A percentile compares a stretch with the other conserved stretches of the same genome.
These are phyloP conservation scores for Dioscorea cayenensis DNA, from an alignment of 116 monocot genomes.

Conservation along the genomic window DNA sequence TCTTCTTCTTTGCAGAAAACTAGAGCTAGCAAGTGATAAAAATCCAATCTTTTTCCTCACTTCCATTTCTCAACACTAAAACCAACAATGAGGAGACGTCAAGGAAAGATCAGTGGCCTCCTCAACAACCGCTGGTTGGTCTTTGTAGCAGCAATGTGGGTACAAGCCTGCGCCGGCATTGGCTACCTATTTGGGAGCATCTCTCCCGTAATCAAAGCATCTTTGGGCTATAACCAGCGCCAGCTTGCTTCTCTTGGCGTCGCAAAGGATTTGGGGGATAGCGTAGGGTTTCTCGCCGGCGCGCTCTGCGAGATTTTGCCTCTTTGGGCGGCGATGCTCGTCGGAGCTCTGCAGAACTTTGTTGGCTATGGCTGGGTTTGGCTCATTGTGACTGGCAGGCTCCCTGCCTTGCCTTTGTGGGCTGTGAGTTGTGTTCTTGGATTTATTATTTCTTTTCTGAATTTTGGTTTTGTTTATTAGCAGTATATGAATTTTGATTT, in stretches of 20 bases:
- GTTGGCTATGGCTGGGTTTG: slow-evolving; percentile 69
- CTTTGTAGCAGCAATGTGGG: slow-evolving; percentile 75
- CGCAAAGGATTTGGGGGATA: slow-evolving; percentile 74
- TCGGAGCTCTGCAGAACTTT: slow-evolving; percentile 64
- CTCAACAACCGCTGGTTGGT: slow-evolving; percentile 74
- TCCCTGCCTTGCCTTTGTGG: slow-evolving; percentile 46
- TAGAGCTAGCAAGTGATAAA: neutral
- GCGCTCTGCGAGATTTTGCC: slow-evolving; percentile 54
- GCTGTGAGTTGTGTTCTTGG: slow-evolving; percentile 41
- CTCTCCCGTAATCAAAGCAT: slow-evolving; percentile 59
- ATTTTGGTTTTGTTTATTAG: neutral
- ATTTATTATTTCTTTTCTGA: no score
- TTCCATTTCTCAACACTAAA: neutral
- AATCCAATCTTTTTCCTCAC: neutral
- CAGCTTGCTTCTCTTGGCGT: slow-evolving; percentile 61
- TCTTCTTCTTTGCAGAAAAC: no score
- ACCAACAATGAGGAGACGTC: slow-evolving; percentile 12
- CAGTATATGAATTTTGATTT: neutral
- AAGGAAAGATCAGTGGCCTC: slow-evolving; percentile 9
- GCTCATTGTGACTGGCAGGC: slow-evolving; percentile 30
- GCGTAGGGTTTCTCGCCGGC: slow-evolving; percentile 70
- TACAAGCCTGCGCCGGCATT: slow-evolving; percentile 58
- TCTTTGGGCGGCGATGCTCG: slow-evolving; percentile 65
- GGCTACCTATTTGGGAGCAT: slow-evolving; percentile 81
- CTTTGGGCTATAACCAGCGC: slow-evolving; percentile 67